Conservation (phyloP, 2,329 filamentous ascomycete genomes). For the Canariomyces notabilis region DNA sequence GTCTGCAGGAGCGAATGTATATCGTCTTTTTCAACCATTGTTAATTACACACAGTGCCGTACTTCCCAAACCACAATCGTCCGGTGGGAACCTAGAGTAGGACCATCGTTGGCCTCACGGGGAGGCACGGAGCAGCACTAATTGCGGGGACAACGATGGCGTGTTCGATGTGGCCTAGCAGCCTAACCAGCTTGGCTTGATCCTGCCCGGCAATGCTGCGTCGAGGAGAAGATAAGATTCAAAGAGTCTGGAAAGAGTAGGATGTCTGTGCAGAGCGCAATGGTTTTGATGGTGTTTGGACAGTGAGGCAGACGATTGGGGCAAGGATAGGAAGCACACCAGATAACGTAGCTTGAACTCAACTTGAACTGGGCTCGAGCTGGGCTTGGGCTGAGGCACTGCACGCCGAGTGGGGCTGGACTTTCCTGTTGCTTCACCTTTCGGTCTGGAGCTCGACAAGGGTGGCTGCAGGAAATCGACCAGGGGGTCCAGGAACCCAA, state of each 20-base stretch:
- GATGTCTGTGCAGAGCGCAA: too few relatives aligned
- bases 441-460: neutral
- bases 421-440: neutral
- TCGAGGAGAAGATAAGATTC: too few relatives aligned
- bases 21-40: slow-evolving; percentile 41
- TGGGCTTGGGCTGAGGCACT: neutral
- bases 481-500: neutral
- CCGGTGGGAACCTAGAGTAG: neutral
- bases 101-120: slow-evolving; percentile 7
- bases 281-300: too few relatives aligned
- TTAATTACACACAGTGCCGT: slow-evolving; percentile 19
- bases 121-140: neutral
- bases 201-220: too few relatives aligned
- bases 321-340: neutral
- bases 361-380: neutral
- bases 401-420: neutral
- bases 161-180: neutral
- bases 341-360: neutral
- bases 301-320: neutral
- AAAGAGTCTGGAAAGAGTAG: too few relatives aligned
- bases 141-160: neutral
- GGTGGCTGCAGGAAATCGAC: neutral
- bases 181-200: too few relatives aligned
- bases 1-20: slow-evolving; percentile 44
- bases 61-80: slow-evolving; percentile 3